Base-by-base conservation (phyloP, 176 grass and related monocot genomes). In the Elaeis guineensis region DNA sequence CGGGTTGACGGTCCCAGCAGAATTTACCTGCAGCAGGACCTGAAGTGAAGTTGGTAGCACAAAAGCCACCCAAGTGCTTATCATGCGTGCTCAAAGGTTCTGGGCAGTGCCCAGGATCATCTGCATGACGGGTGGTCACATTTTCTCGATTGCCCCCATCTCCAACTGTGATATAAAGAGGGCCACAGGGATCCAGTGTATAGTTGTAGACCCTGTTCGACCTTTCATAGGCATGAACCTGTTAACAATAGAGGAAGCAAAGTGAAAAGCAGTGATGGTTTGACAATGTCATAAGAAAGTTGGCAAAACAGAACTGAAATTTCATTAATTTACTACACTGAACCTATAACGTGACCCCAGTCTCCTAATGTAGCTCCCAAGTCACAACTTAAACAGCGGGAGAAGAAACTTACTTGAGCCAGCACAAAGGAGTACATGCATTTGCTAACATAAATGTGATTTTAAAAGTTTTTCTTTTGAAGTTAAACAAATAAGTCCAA, bases 161-260 rank as follows among this genome's bases (percentile, higher is more conserved):
- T 6, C 88, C 83, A 1, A 92, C 62, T 2, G 83, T 71, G 74
- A 92, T 83, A 62, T 92, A 72, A 44, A 91, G 61, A 0, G 83
- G 79, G 8, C 83, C 88, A 18, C 83, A 91, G 17, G 72, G 78
- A 64, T 91, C 72, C 67, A 86, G 30, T 28, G 73, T 52, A 65
- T 83, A 91, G 57, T 95, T 84, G 74, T 83, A 89, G 52, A 95
- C 82, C 28, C 90, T 70, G 71, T 95, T 95, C 1, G 86, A 95
- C 52, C 90, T 74, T 75, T 95, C 90, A n/a, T 95, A 95, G 0
- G 90, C 90, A 64, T 89, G 90, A 19, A 95, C 89, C 89, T 95
- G 35, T 44, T 6, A 44, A 44, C 35, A 9, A 44, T 12, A 44
- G 70, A 29, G 53, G 5, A 23, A 59, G 9, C 1, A 14, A 26